Percentiles rank a stretch among this genome's conserved stretches.
These are phyloP conservation scores for Aschersonia sp. DNA, from an alignment of 2,329 filamentous ascomycete genomes.

Conservation along the genomic window DNA sequence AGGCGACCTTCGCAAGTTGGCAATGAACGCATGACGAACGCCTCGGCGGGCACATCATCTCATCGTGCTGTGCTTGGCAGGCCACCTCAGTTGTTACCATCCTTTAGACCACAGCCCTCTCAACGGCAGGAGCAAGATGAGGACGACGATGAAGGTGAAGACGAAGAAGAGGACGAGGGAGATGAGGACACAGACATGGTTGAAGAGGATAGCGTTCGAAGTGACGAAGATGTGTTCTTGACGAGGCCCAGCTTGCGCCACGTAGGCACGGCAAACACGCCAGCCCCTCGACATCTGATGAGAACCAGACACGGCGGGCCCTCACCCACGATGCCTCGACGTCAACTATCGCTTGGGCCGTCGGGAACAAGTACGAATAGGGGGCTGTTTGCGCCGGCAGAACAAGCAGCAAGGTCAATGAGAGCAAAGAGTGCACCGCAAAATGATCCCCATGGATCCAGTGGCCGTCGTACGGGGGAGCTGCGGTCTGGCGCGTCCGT, in stretches of 20 bases:
- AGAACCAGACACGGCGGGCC: neutral
- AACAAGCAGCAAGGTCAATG: no score
- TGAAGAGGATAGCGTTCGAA: no score
- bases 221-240: conserved; percentile 2
- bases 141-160: neutral
- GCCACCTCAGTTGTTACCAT: neutral
- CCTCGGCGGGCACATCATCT: conserved; percentile 1
- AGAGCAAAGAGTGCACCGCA: neutral
- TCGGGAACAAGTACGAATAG: neutral
- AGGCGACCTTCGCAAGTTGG: neutral
- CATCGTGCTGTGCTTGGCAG: conserved; percentile 2
- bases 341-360: neutral
- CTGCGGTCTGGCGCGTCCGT: neutral
- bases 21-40: neutral
- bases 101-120: neutral
- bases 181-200: no score
- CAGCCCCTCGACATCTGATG: neutral
- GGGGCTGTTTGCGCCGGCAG: neutral
- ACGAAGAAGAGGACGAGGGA: neutral
- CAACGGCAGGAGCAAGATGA: neutral
- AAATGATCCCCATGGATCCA: neutral
- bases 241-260: neutral
- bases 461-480: neutral
- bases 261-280: neutral
- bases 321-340: neutral